These are phyloP conservation scores for Microdochium trichocladiopsis DNA, from an alignment of 2,329 filamentous ascomycete genomes.

Conservation along the genomic window DNA sequence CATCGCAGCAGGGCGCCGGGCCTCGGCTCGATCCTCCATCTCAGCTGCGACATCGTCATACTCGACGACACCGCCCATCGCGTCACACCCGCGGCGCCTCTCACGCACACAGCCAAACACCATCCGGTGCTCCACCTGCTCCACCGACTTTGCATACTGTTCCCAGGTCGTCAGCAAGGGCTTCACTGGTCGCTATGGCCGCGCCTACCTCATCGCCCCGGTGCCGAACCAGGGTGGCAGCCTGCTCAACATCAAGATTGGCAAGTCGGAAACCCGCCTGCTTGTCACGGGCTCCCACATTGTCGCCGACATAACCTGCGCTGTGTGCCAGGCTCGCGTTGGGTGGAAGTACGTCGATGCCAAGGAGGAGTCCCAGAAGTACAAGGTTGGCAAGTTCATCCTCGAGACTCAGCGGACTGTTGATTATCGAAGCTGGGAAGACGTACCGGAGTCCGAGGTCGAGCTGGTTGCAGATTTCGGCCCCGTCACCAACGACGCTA, in stretches of 20 bases:
- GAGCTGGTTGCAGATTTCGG: neutral
- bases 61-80: slow-evolving; percentile 2
- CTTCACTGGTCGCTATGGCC: slow-evolving; percentile 59
- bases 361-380: slow-evolving; percentile 49
- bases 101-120: slow-evolving; percentile 42
- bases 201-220: slow-evolving; percentile 52
- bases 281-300: slow-evolving; percentile 57
- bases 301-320: slow-evolving; percentile 57
- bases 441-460: slow-evolving; percentile 19
- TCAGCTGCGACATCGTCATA: slow-evolving; percentile 1
- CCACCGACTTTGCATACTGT: slow-evolving; percentile 52
- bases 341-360: slow-evolving; percentile 67
- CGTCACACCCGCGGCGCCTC: slow-evolving; percentile 17
- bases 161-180: slow-evolving; percentile 58
- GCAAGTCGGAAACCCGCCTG: slow-evolving; percentile 45
- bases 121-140: slow-evolving; percentile 51
- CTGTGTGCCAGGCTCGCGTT: slow-evolving; percentile 45
- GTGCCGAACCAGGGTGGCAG: slow-evolving; percentile 9
- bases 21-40: slow-evolving; percentile 1
- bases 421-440: slow-evolving; percentile 47
- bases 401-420: slow-evolving; percentile 54
- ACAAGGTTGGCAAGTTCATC: slow-evolving; percentile 65
- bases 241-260: slow-evolving; percentile 49
- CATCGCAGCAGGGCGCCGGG: slow-evolving; percentile 1
- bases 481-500: slow-evolving; percentile 1